A percentile compares a stretch with the other conserved stretches of the same genome.
phyloP scores from a whole-genome alignment of 495 filamentous ascomycete species.

The Collariella sp. region DNA sequence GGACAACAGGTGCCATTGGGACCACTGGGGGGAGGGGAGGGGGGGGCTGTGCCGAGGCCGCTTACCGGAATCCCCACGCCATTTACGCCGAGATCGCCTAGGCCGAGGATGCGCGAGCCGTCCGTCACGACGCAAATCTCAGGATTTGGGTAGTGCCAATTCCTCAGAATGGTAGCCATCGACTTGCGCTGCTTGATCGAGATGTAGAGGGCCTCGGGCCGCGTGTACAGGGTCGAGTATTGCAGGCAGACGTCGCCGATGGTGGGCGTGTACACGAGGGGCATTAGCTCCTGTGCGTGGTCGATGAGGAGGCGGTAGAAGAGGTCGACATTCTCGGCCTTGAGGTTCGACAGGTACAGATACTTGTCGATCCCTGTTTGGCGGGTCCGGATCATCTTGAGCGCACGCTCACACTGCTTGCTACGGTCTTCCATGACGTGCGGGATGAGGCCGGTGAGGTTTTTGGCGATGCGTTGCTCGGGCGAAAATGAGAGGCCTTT shows the following conservation, averaged over 20 bases:
- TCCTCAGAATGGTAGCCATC: constrained; percentile 70
- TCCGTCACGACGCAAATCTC: constrained; percentile 97
- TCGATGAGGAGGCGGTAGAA: constrained; percentile 92
- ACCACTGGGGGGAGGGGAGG: too few relatives aligned
- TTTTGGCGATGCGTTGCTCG: constrained; percentile 47
- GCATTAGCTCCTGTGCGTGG: constrained; percentile 84
- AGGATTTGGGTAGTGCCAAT: constrained; percentile 80
- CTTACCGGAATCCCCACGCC: constrained; percentile 96
- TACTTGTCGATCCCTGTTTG: constrained; percentile 85
- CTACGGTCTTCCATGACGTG: constrained; percentile 47
- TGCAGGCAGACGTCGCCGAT: constrained; percentile 94
- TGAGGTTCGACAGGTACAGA: constrained; percentile 80
- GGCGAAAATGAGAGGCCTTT: constrained; percentile 49
- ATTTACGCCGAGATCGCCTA: constrained; percentile 93
- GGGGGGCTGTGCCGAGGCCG: constrained; percentile 18
- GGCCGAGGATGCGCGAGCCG: constrained; percentile 89
- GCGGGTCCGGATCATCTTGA: constrained; percentile 64
- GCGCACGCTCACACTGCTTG: constrained; percentile 46
- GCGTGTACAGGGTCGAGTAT: constrained; percentile 93
- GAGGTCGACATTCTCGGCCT: constrained; percentile 81
- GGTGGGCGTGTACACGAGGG: constrained; percentile 93
- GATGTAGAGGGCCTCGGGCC: constrained; percentile 89
- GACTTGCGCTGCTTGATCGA: constrained; percentile 84
- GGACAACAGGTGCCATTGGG: constrained; percentile 1
- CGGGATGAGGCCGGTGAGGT: constrained; percentile 50